Evolutionary conservation across 306 rosid species (phyloP), one percentile per base, ranked within the genome.

Genomic region (Rosa rugosa): DNA sequence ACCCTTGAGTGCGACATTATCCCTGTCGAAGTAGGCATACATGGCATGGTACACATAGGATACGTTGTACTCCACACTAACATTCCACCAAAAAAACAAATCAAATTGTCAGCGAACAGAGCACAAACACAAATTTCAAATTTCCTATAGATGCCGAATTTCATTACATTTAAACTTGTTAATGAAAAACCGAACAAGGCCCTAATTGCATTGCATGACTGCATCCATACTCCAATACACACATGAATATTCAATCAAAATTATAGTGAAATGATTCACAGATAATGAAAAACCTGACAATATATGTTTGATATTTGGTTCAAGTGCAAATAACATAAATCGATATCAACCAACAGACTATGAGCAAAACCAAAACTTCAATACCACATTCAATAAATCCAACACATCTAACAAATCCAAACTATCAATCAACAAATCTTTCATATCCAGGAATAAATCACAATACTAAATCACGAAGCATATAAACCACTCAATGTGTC

Each of bases 21-120:
- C 99, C 82, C 99, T 86, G 53, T 96, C 97, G 49, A 96, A 96
- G 80, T 93, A 96, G n/a, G 97, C 97, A 84, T 36, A 96, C 98
- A 96, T 13, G 27, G 97, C 97, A 79, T 96, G 99, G 84, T 96
- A 96, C 1, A 87, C 93, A 69, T 93, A 93, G 44, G 99, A 96
- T 3, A 96, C 97, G 69, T 93, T 96, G 88, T 96, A 96, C 81
- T 96, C 99, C 89, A 96, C 98, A 83, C 98, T 96, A 90, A 38
- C 14, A 76, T 16, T 79, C n/a, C 23, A 72, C 51, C 79, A 77
- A 64, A 62, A 18, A 42, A 27, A 72, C 65, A 9, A 42, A 49
- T 5, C 0, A 20, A 57, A 60, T 9, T 9, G 57, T 41, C 8
- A 77, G 20, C 50, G 1, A 80, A 12, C 60, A 46, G 11, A 27